Evolutionary conservation across 2,329 filamentous ascomycete genomes (phyloP).

Genomic region (Domatiomyces catenatus): DNA sequence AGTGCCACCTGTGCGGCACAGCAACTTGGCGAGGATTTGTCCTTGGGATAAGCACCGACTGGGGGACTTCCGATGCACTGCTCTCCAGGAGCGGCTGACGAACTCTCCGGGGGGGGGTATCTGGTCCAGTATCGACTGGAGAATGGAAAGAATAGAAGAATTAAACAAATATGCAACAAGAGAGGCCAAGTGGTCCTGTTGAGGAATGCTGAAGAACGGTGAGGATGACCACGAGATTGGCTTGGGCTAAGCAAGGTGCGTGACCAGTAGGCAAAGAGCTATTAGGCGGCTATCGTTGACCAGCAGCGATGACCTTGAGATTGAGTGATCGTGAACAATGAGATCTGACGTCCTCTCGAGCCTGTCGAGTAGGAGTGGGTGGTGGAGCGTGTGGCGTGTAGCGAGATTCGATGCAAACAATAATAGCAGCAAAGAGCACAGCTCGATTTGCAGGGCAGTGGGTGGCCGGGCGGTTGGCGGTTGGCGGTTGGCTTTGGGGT

Average conservation of each 20-base stretch:
- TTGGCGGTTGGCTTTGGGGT: background rate
- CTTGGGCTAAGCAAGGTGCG: background rate
- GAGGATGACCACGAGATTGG: background rate
- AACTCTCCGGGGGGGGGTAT: background rate
- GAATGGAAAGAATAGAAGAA: background rate
- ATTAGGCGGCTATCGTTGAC: constrained; percentile 14
- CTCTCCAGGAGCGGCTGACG: constrained; percentile 4
- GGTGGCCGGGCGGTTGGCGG: background rate
- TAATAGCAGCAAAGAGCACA: constrained; percentile 10
- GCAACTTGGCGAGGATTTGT: background rate
- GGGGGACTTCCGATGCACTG: constrained; percentile 1
- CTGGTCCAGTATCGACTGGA: background rate
- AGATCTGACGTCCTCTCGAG: background rate
- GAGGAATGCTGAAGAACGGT: background rate
- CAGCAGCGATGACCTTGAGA: constrained; percentile 13
- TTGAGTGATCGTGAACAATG: constrained; percentile 1
- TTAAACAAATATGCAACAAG: background rate
- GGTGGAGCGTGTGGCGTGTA: background rate
- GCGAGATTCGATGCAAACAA: constrained; percentile 1
- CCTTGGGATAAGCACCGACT: background rate
- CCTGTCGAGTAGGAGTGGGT: constrained; percentile 4
- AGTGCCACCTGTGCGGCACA: background rate
- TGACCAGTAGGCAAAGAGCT: constrained; percentile 7
- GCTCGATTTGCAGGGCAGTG: constrained; percentile 3
- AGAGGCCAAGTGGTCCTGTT: background rate